Evolutionary conservation across 139 green algal genomes (phyloP).

Genomic region (Chlamydomonas schloesseri): DNA sequence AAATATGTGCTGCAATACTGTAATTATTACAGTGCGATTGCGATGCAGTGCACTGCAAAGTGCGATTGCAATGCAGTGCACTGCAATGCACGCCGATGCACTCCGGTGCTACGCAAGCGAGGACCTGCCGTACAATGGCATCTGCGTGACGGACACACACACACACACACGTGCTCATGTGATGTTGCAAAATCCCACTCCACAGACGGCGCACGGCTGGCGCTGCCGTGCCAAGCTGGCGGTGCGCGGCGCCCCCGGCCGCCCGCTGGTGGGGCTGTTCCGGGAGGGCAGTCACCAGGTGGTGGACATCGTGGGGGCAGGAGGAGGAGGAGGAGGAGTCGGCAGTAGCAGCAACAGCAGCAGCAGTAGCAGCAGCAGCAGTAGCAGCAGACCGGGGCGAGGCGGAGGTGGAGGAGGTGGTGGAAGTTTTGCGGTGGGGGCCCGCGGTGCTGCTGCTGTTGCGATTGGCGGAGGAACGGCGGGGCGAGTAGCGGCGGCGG

Average conservation of each 20-base stretch:
- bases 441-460: no score
- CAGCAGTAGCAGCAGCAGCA: neutral
- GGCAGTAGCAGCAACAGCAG: neutral
- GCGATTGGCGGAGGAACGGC: neutral
- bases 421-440: no score
- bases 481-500: neutral
- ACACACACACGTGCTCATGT: neutral
- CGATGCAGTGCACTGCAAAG: no score
- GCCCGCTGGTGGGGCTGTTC: constrained; percentile 63
- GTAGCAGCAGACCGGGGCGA: neutral
- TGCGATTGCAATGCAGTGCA: no score
- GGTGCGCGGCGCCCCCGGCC: constrained; percentile 47
- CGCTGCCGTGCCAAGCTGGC: constrained; percentile 71
- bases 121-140: no score
- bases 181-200: no score
- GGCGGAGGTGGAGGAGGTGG: no score
- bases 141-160: neutral
- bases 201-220: constrained; percentile 53
- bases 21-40: no score
- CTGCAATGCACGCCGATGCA: no score
- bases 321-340: no score
- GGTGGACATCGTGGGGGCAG: constrained; percentile 52
- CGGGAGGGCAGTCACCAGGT: constrained; percentile 55
- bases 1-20: no score
- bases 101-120: no score